A percentile compares a stretch with the other conserved stretches of the same genome.
phyloP scores from a whole-genome alignment of 768 basidiomycete genomes.

The Mrakia blollopis region DNA sequence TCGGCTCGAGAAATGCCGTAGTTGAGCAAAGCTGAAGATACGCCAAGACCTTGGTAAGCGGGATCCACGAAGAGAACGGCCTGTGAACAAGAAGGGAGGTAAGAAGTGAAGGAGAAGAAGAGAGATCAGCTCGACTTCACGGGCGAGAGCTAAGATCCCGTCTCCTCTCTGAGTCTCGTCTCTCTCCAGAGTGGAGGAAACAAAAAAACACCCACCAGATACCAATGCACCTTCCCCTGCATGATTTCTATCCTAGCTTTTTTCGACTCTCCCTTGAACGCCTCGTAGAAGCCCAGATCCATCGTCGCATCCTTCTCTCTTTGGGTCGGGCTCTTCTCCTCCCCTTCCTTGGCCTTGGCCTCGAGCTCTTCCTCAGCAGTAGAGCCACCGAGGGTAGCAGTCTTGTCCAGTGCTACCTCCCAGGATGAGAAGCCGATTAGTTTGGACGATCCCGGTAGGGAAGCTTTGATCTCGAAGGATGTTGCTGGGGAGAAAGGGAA shows the following conservation, averaged over 20 bases:
- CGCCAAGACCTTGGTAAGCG: not conserved
- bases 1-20: conserved; percentile 1
- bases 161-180: too few species aligned
- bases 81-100: not conserved
- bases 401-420: not conserved
- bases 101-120: not conserved
- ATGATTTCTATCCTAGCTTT: not conserved
- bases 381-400: not conserved
- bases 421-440: conserved; percentile 14
- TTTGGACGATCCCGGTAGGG: not conserved
- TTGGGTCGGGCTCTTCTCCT: not conserved
- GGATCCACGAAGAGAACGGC: conserved; percentile 13
- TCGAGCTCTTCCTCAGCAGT: too few species aligned
- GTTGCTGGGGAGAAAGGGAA: not conserved
- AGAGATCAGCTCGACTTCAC: not conserved
- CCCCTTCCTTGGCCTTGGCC: too few species aligned
- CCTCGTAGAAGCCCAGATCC: not conserved
- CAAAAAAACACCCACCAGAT: conserved; percentile 4
- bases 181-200: too few species aligned
- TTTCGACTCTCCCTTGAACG: not conserved
- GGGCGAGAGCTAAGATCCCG: not conserved
- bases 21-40: not conserved
- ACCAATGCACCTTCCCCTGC: conserved; percentile 10
- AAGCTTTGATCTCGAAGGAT: not conserved
- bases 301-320: not conserved